Conservation (phyloP, 495 filamentous ascomycete genomes). For the Aspergillus saccharolyticus region DNA sequence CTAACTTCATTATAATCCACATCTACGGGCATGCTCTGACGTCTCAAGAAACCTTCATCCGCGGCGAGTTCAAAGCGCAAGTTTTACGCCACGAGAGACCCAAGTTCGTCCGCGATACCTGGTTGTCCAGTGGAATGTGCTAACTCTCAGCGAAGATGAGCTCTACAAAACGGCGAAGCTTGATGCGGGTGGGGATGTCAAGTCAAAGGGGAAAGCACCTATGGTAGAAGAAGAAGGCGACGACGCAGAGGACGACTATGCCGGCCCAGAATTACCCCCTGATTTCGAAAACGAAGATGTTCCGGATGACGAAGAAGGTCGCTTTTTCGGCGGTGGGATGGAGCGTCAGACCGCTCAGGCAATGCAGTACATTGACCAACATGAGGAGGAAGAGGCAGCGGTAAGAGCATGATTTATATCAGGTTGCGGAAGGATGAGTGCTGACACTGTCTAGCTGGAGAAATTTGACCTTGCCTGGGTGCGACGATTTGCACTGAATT, state of each 20-base stretch:
- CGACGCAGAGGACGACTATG: constrained; percentile 59
- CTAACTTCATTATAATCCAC: background rate
- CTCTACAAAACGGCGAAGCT: constrained; percentile 86
- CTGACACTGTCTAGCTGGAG: constrained; percentile 46
- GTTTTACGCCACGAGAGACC: constrained; percentile 63
- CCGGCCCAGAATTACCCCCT: constrained; percentile 65
- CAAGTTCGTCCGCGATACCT: constrained; percentile 49
- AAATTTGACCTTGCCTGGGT: constrained; percentile 84
- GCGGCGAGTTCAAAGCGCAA: constrained; percentile 64
- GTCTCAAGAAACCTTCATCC: constrained; percentile 38
- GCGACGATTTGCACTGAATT: constrained; percentile 71
- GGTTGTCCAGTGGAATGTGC: constrained; percentile 6
- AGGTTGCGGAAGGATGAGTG: constrained; percentile 3
- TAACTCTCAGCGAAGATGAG: constrained; percentile 43
- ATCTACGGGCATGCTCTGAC: constrained; percentile 14
- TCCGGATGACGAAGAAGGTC: constrained; percentile 82
- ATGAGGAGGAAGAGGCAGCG: constrained; percentile 54
- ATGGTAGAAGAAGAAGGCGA: constrained; percentile 55
- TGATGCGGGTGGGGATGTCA: constrained; percentile 54
- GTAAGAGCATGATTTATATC: constrained; percentile 20
- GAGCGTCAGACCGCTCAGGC: constrained; percentile 73
- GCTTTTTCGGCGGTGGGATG: constrained; percentile 93
- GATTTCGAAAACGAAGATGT: constrained; percentile 54
- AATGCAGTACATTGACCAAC: constrained; percentile 81
- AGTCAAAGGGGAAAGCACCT: constrained; percentile 53